These are phyloP conservation scores for Fraxinus greggii DNA, from an alignment of 305 asterid species.

Conservation along the genomic window DNA sequence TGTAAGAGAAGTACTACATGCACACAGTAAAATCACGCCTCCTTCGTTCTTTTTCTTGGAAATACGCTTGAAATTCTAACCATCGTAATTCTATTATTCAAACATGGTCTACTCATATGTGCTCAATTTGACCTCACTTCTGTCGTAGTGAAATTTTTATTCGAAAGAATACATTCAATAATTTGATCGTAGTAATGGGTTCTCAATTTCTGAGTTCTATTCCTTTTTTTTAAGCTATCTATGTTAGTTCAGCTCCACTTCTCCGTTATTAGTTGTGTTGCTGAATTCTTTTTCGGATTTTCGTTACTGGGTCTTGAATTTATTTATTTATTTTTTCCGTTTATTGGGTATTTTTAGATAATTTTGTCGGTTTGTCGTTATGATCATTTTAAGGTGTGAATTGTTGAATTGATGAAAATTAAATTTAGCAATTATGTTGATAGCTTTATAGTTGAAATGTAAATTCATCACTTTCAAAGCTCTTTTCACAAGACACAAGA, in stretches of 20 bases:
- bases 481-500: not conserved
- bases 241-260: constrained; percentile 10
- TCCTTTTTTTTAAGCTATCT: constrained; percentile 10
- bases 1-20: too few species aligned
- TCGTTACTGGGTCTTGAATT: not conserved
- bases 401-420: constrained; percentile 17
- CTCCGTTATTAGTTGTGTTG: not conserved
- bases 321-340: not conserved
- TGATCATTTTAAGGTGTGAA: not conserved
- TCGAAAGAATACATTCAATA: not conserved
- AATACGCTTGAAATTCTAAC: too few species aligned
- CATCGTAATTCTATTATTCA: too few species aligned
- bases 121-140: too few species aligned
- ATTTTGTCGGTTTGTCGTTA: not conserved
- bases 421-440: not conserved
- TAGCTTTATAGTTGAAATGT: constrained; percentile 7
- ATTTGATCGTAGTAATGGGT: not conserved
- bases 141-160: too few species aligned
- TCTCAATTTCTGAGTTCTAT: constrained; percentile 1
- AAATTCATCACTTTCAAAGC: not conserved
- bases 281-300: not conserved
- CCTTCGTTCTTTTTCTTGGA: too few species aligned
- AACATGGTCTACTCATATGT: too few species aligned
- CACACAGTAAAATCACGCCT: too few species aligned
- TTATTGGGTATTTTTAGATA: constrained; percentile 2